Evolutionary conservation across 305 asterid genomes (phyloP), one percentile per base, ranked within the genome.

Genomic region (Salvia sclarea): DNA sequence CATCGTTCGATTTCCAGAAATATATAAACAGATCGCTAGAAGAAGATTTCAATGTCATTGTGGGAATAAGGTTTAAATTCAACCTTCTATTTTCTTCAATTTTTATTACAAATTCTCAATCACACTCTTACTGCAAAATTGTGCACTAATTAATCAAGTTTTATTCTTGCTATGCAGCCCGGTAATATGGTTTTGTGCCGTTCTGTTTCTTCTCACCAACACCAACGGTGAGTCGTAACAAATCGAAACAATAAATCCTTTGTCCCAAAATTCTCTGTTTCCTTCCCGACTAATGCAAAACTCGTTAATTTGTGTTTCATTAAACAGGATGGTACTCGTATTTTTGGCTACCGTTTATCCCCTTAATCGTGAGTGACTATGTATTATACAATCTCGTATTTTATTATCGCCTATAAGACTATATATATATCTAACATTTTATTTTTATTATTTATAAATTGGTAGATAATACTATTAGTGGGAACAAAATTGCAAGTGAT

Each of bases 301-400:
- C n/a, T n/a, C n/a, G n/a, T n/a, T n/a, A n/a, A n/a, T n/a, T n/a
- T n/a, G n/a, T 37, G 0, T 59, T 72, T 74, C 38, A 38, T 3
- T 66, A 38, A 61, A 73, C 85, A 88, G 96, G 96, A 59, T 80
- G 82, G 83, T 45, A 85, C 38, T 85, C 95, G 0, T 76, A 86
- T 25, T 75, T 47, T 57, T 88, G 96, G 96, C 82, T 88, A 16
- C 97, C 96, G 31, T 80, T 85, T 69, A 63, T 84, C 69, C 97
- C 96, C 8, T 66, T 91, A 64, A 17, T 84, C 66, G 95, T 88
- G 64, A 69, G 93, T 81, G 5, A 6, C n/a, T n/a, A n/a, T n/a
- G n/a, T n/a, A n/a, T n/a, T n/a, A n/a, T n/a, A n/a, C n/a, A n/a
- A n/a, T n/a, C n/a, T n/a, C n/a, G n/a, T n/a, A n/a, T n/a, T n/a